Base-by-base conservation (phyloP, 768 basidiomycete genomes). In the Mycena albidolilacea region DNA sequence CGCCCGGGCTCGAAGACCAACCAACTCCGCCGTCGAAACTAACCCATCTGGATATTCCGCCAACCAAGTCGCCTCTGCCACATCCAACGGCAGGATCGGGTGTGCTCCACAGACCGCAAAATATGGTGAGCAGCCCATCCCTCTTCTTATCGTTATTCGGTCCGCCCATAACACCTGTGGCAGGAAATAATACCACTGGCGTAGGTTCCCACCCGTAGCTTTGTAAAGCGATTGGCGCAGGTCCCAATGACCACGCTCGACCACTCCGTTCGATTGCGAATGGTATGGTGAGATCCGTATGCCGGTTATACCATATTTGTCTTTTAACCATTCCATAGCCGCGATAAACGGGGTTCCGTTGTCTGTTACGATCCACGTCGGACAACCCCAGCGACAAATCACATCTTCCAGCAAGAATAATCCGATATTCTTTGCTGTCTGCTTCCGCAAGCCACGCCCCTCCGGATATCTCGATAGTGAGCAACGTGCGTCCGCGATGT, bases 21-120 rank as follows among this genome's bases (percentile, higher is more conserved):
- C 62, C 0, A 82, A 72, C 0, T 81, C 79, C 1, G 38, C 38
- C 3, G 75, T 69, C 0, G 74, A 57, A 5, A 81, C 43, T 0
- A 58, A n/a, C 0, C 19, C 10, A 5, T 74, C 54, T 17, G 77
- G 67, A 4, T 70, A 76, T 9, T 78, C 72, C 0, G 76, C 65
- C 44, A 81, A 66, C 59, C 80, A 83, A 3, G 79, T 81, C 0
- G 80, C 76, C 61, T 82, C 79, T 6, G 72, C 71, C 5, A 82
- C 38, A 23, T 83, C 80, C 21, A 79, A 67, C 0, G 77, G 79
- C 1, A 77, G 64, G 9, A 78, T 57, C 7, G 77, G 79, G 41
- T 79, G 68, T 1, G 75, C 61, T 0, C 78, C 77, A 19, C 74
- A 72, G 0, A 73, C 77, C 21, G 77, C 71, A 37, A 76, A 75